Base-by-base conservation (phyloP, 202 grass and related monocot genomes). In the Dendrocalamus latiflorus region DNA sequence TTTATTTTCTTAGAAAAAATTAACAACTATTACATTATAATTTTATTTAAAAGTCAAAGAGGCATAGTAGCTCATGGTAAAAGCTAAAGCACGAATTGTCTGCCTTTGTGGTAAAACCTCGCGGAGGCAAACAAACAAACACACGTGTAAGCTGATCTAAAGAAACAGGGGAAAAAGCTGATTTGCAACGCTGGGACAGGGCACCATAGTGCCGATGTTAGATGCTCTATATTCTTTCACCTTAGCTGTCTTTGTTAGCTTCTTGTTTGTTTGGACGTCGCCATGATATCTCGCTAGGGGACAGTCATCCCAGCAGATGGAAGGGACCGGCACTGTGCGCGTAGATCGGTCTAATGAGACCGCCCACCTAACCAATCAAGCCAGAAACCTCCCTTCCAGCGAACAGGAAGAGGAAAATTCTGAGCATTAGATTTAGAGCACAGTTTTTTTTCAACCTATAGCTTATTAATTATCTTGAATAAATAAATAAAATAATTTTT, bases 221-320 rank as follows among this genome's bases (percentile, higher is more conserved):
- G 28, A 30, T 30, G 28, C 28, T 30, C 28, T 1, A 66, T 12
- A 56, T 55, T 21, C 34, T 54, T 51, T 39, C n/a, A 16, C 22
- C 54, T 21, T 36, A 63, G 79, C 69, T 82, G 43, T 51, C 8
- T 28, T 26, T 55, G 60, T 83, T 69, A 56, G 36, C 64, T 68
- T 56, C 64, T 20, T 50, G 66, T 64, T 33, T 30, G 64, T 77
- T 85, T 21, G 74, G 74, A 78, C 21, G 74, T 71, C 74, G 83
- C 74, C 53, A 18, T 48, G 59, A n/a, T 24, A 36, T 66, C 16
- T 57, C 13, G 72, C 49, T 21, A 43, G 49, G 12, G 37, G 70
- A 45, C 72, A 68, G 62, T 15, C 13, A 30, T 55, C 37, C 38
- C 72, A 75, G 36, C 47, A 11, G 45, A 44, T 44, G 70, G 14